Base-by-base conservation (phyloP, 1,284 basidiomycete genomes). In the Ceratobasidium sp. region DNA sequence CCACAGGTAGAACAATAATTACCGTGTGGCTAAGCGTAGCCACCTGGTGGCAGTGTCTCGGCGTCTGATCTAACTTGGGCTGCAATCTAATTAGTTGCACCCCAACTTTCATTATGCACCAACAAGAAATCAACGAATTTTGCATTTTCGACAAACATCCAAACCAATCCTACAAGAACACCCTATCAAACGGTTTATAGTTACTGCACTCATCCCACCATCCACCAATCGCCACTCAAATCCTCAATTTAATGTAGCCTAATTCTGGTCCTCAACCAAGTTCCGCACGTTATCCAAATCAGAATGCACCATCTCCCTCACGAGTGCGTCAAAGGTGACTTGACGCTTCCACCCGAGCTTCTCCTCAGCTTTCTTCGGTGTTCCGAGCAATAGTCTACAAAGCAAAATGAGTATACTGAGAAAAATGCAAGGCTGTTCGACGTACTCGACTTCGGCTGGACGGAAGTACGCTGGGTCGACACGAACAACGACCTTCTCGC, bases 391-490 rank as follows among this genome's bases (percentile, higher is more conserved):
- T 64, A 95, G 86, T 0, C 92, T 94, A 55, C 28, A 43, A 52
- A 72, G 4, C 30, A 18, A 69, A 49, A 70, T n/a, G 64, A 47
- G 41, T 26, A 41, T n/a, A 44, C 30, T 7, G 30, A 23, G 58
- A 58, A 44, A 32, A 52, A 66, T 41, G 28, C 1, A 54, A 35
- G 44, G 21, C 41, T 18, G 73, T 73, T 26, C 79, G 70, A 89
- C 91, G 76, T 78, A 94, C 88, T 96, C 95, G 81, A 96, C 95
- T 88, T 97, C 95, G 30, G 95, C 93, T 16, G 94, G 91, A 82
- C 91, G 89, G 89, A 94, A 94, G 83, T 94, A 94, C 76, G 85
- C 85, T 35, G 90, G 80, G 81, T 96, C 94, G 46, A 96, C 87
- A 78, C 90, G 89, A 76, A 96, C 93, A 67, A 96, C 82, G 26